Evolutionary conservation across 371 early-diverging fungal species (phyloP).

Genomic region (Rhizopus arrhizus): DNA sequence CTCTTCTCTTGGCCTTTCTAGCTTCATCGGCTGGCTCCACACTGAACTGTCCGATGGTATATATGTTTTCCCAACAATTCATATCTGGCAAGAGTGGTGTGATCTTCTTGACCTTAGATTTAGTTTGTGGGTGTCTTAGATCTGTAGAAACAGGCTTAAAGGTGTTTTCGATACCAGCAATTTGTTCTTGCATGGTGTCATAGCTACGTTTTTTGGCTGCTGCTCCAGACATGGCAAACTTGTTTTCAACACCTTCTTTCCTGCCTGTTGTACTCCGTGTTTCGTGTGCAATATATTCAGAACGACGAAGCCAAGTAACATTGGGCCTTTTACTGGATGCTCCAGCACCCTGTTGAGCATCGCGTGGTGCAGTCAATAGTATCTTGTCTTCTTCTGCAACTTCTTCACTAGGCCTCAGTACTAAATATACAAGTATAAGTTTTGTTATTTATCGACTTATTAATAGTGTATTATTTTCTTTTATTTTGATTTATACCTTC

Average conservation of each 20-base stretch:
- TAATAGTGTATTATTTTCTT: not conserved
- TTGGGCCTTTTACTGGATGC: constrained; percentile 34
- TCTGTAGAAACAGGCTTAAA: constrained; percentile 61
- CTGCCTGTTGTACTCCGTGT: constrained; percentile 30
- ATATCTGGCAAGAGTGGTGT: constrained; percentile 80
- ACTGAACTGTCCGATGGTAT: constrained; percentile 72
- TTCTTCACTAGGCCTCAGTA: constrained; percentile 33
- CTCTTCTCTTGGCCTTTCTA: constrained; percentile 31
- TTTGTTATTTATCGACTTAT: not conserved
- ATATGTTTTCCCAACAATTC: constrained; percentile 65
- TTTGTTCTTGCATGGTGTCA: constrained; percentile 62
- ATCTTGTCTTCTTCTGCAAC: constrained; percentile 66
- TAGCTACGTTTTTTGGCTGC: constrained; percentile 32
- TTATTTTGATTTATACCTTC: constrained; percentile 19
- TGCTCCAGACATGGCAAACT: constrained; percentile 36
- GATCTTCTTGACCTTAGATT: constrained; percentile 72
- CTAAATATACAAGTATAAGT: constrained; percentile 11
- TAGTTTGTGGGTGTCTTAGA: constrained; percentile 76
- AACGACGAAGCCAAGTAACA: constrained; percentile 70
- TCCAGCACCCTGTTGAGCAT: constrained; percentile 25
- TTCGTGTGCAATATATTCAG: constrained; percentile 61
- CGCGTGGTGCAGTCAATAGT: constrained; percentile 56
- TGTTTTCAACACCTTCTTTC: constrained; percentile 33
- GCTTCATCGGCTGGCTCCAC: constrained; percentile 68
- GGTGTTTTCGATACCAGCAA: constrained; percentile 70